Evolutionary conservation across 2,329 filamentous ascomycete species (phyloP), one percentile per base, ranked within the genome.

Genomic region (Cladosporium velox): DNA sequence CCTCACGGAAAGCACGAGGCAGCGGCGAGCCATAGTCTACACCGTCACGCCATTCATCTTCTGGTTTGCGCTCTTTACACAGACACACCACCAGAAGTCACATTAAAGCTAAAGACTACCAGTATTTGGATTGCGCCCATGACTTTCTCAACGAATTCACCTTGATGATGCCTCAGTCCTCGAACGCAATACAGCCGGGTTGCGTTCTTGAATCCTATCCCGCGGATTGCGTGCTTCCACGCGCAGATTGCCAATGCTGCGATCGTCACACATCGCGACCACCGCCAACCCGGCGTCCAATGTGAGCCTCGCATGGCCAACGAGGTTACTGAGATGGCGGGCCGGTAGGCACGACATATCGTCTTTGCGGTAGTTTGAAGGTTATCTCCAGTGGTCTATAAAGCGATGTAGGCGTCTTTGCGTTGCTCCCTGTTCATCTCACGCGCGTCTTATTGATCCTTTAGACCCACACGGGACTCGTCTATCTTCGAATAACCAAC

Each of bases 161-260:
- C n/a, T 21, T 4, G 12, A 21, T 21, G n/a, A 47, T 15, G n/a
- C 41, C 41, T 47, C 41, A 47, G n/a, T 47, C 4, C 2, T 12
- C n/a, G n/a, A 44, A n/a, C n/a, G 41, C n/a, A 47, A 8, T 21
- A 47, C n/a, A 47, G 41, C 41, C n/a, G n/a, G 41, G 41, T 47
- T 47, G n/a, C 41, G n/a, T 47, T 21, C 41, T 24, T 21, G n/a
- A 12, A 21, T 21, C 41, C 41, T 12, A 4, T 47, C 7, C 21
- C 34, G n/a, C 24, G n/a, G 35, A 64, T 64, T 52, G 61, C 61
- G 61, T 64, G 61, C 61, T 64, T 57, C 18, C 18, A 24, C 51
- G 15, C 34, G 61, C 18, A 26, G 51, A 64, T 64, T 64, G 61
- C 51, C 61, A 64, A 64, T 64, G 61, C 34, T 47, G 18, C 26